phyloP scores from a whole-genome alignment of 495 filamentous ascomycete species.

The Daldinia childiae region DNA sequence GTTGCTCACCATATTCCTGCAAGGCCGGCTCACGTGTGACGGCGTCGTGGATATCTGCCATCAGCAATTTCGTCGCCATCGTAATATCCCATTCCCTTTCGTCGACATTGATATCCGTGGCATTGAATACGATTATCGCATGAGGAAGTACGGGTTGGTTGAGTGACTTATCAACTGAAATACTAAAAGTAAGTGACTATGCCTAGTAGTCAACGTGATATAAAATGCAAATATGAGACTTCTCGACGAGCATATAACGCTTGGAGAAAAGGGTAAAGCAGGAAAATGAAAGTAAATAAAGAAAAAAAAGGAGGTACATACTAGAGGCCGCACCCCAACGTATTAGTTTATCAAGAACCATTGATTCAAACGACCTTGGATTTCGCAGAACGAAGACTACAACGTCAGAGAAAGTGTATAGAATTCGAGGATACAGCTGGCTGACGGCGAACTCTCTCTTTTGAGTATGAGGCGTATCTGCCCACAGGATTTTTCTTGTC shows the following conservation, averaged over 20 bases:
- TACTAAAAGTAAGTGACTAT: background rate
- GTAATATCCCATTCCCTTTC: conserved; percentile 59
- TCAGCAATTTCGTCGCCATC: conserved; percentile 55
- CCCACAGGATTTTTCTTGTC: conserved; percentile 52
- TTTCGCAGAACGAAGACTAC: conserved; percentile 63
- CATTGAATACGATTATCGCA: conserved; percentile 64
- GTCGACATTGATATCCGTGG: conserved; percentile 56
- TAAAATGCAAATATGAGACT: too few relatives aligned
- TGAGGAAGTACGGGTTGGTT: conserved; percentile 66
- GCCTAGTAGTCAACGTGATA: too few relatives aligned
- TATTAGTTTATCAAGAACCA: conserved; percentile 55
- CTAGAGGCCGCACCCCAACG: conserved; percentile 51
- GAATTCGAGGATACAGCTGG: conserved; percentile 62
- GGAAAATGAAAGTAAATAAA: conserved; percentile 45
- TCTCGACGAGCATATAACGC: too few relatives aligned
- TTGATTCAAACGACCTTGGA: conserved; percentile 50
- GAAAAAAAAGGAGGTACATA: conserved; percentile 6
- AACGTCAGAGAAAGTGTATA: conserved; percentile 65
- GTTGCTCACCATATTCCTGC: conserved; percentile 46
- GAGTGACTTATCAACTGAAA: conserved; percentile 59
- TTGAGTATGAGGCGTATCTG: conserved; percentile 50
- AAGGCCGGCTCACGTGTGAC: conserved; percentile 41
- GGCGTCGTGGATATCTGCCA: conserved; percentile 46
- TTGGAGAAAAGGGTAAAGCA: conserved; percentile 16
- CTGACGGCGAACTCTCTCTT: conserved; percentile 56